phyloP scores from a whole-genome alignment of 2,329 filamentous ascomycete genomes.

The Escovopsis sp. region DNA sequence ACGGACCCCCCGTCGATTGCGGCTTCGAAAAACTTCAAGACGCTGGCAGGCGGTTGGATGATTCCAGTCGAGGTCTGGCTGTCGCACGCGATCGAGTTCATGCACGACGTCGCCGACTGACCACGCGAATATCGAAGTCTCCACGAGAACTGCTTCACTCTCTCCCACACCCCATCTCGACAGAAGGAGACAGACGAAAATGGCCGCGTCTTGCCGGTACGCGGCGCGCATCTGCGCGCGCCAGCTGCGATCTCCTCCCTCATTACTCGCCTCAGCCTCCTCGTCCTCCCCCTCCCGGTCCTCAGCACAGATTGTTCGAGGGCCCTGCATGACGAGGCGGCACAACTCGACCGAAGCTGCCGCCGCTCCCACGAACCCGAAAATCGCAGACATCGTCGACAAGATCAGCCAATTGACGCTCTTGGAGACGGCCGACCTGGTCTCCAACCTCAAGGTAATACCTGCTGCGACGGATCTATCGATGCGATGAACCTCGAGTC shows the following conservation, averaged over 20 bases:
- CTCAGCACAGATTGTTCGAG: constrained; percentile 31
- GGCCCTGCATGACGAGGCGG: constrained; percentile 44
- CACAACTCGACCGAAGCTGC: constrained; percentile 71
- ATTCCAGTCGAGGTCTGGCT: constrained; percentile 8
- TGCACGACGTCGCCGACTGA: too few relatives aligned
- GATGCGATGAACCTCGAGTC: too few relatives aligned
- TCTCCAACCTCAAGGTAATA: constrained; percentile 81
- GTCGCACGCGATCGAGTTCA: constrained; percentile 1
- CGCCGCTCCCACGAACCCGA: constrained; percentile 50
- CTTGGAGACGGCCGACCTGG: constrained; percentile 91
- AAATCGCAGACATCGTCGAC: constrained; percentile 89
- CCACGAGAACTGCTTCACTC: too few relatives aligned
- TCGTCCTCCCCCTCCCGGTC: constrained; percentile 32
- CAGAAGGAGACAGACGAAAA: constrained; percentile 29
- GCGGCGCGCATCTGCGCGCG: constrained; percentile 50
- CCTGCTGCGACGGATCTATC: constrained; percentile 1
- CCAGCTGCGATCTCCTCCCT: constrained; percentile 44
- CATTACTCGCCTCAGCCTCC: constrained; percentile 23
- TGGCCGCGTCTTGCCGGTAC: constrained; percentile 48
- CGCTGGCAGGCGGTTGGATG: neutral
- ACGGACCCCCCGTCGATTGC: constrained; percentile 8
- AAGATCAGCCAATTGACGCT: constrained; percentile 98
- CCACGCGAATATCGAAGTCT: too few relatives aligned
- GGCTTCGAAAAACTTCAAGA: constrained; percentile 29
- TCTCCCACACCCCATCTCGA: too few relatives aligned